phyloP scores from a whole-genome alignment of 1,284 basidiomycete species.

The Pterulicium gracile region DNA sequence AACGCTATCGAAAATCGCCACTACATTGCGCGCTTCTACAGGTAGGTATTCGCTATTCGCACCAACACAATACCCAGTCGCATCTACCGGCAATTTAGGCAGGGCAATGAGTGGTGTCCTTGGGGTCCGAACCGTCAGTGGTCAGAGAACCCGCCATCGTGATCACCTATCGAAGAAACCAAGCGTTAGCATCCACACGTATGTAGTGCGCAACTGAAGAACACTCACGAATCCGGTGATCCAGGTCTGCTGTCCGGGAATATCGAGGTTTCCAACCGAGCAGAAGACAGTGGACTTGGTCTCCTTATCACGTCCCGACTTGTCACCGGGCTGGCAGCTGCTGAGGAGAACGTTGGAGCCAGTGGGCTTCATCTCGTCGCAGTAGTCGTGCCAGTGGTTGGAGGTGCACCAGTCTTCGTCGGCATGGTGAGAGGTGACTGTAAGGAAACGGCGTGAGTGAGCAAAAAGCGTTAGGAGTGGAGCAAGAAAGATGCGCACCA shows the following conservation, averaged over 20 bases:
- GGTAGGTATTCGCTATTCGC: no score
- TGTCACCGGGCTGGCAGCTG: neutral
- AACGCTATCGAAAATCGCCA: no score
- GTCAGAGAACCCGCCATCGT: no score
- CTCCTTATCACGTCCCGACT: neutral
- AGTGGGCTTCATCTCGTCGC: neutral
- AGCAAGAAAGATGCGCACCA: no score
- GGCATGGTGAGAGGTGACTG: neutral
- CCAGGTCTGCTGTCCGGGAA: conserved; percentile 1
- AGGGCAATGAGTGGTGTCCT: no score
- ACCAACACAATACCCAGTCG: no score
- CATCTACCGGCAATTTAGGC: no score
- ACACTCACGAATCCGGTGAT: neutral
- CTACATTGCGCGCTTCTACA: no score
- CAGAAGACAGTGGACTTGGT: neutral
- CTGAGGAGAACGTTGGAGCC: neutral
- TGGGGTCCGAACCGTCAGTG: no score
- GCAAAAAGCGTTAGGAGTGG: neutral
- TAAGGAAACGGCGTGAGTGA: neutral
- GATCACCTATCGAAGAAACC: no score
- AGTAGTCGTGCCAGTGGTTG: neutral
- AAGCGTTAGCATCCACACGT: no score
- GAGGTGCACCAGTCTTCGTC: neutral
- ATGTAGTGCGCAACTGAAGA: no score
- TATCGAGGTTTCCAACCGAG: conserved; percentile 2